Conservation (phyloP, 1,284 basidiomycete species). For the Leccinum cinnamomeum region DNA sequence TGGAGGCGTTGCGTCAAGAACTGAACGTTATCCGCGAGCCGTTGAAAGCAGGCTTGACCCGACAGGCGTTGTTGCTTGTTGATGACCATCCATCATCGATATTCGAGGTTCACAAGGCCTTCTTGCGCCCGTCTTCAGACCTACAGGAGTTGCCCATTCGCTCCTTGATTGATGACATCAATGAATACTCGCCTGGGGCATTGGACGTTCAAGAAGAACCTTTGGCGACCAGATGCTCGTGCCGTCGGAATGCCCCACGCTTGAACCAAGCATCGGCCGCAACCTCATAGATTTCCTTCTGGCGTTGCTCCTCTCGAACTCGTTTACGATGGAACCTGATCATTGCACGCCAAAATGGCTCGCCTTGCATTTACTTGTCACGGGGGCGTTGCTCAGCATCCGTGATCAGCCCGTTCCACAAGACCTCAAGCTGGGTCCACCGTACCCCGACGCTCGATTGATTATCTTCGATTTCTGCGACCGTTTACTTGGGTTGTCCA, state of each 20-base stretch:
- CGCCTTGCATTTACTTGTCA: constrained; percentile 78
- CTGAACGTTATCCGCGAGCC: constrained; percentile 55
- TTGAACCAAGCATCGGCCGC: constrained; percentile 49
- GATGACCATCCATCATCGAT: constrained; percentile 87
- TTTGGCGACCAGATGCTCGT: constrained; percentile 81
- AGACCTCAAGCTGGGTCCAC: constrained; percentile 57
- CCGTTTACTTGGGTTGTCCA: constrained; percentile 60
- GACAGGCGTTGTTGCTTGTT: constrained; percentile 74
- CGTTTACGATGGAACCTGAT: constrained; percentile 48
- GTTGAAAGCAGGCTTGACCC: constrained; percentile 64
- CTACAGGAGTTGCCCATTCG: constrained; percentile 63
- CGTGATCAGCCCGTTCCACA: constrained; percentile 68
- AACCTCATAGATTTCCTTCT: constrained; percentile 67
- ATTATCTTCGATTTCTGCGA: constrained; percentile 75
- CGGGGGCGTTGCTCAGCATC: constrained; percentile 77
- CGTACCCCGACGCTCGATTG: constrained; percentile 58
- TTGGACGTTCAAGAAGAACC: constrained; percentile 71
- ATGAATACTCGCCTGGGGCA: constrained; percentile 62
- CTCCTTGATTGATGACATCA: constrained; percentile 72
- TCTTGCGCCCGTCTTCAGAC: constrained; percentile 61
- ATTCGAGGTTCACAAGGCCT: constrained; percentile 85
- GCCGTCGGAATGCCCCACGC: constrained; percentile 68
- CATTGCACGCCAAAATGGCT: constrained; percentile 78
- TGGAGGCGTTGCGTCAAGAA: no score
- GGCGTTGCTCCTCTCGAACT: constrained; percentile 61